A percentile compares a stretch with the other conserved stretches of the same genome.
Evolutionary conservation across 202 grass and related monocot genomes (phyloP).

Genomic region (Thinopyrum obtusiflorum): DNA sequence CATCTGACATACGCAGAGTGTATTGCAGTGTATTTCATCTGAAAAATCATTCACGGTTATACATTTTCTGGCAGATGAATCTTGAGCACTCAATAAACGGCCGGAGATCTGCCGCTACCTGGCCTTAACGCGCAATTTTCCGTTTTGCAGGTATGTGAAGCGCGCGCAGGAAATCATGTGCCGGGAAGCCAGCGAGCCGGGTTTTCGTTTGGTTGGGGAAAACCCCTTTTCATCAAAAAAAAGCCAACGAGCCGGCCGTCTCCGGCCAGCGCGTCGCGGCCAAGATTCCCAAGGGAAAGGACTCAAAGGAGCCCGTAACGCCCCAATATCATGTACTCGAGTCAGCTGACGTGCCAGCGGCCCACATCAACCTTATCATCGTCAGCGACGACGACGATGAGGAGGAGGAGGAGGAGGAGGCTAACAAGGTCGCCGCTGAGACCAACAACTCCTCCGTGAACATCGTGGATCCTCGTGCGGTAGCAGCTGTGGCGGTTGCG

Average conservation of each 20-base stretch:
- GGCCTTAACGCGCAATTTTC: too few species aligned
- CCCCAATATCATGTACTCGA: not conserved
- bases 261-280: not conserved
- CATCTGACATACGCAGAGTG: too few species aligned
- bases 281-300: not conserved
- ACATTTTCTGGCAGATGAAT: too few species aligned
- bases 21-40: too few species aligned
- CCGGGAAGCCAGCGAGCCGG: not conserved
- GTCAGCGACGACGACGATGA: not conserved
- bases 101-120: too few species aligned
- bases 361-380: too few species aligned
- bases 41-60: too few species aligned
- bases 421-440: not conserved
- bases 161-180: not conserved
- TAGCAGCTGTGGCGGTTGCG: not conserved
- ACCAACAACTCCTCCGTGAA: not conserved
- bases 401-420: not conserved
- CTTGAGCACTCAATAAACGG: too few species aligned
- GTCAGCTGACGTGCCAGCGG: not conserved
- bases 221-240: too few species aligned
- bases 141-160: too few species aligned
- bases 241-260: not conserved
- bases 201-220: too few species aligned
- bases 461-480: not conserved
- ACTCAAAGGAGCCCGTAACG: not conserved